A percentile compares a stretch with the other conserved stretches of the same genome.
phyloP scores from a whole-genome alignment of 768 basidiomycete species.

The Phaeolepiota aurea region DNA sequence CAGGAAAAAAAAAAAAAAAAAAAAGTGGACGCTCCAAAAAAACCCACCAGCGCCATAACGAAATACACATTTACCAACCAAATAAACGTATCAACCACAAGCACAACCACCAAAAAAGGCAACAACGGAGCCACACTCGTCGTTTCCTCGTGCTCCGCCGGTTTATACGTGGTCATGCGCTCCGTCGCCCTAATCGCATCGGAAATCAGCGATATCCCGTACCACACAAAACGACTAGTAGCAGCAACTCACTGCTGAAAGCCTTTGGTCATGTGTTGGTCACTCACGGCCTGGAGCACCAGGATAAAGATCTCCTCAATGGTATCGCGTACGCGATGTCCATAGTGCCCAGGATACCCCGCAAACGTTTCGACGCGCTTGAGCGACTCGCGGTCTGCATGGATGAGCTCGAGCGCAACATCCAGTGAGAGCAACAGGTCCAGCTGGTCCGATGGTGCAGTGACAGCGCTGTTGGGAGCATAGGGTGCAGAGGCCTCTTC shows the following conservation, averaged over 20 bases:
- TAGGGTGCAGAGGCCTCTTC: no score
- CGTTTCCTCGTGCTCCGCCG: slow-evolving; percentile 76
- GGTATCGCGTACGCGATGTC: slow-evolving; percentile 82
- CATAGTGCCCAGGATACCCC: slow-evolving; percentile 81
- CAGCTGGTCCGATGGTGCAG: slow-evolving; percentile 40
- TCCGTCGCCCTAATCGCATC: slow-evolving; percentile 59
- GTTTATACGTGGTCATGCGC: slow-evolving; percentile 85
- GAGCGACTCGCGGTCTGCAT: slow-evolving; percentile 83
- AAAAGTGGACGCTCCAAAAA: background rate
- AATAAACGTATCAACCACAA: slow-evolving; percentile 95
- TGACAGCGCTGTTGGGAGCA: no score
- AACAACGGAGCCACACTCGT: slow-evolving; percentile 85
- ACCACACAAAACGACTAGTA: slow-evolving; percentile 11
- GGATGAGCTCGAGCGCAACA: slow-evolving; percentile 84
- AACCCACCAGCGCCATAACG: slow-evolving; percentile 86
- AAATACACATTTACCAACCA: slow-evolving; percentile 98
- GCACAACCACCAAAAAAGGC: slow-evolving; percentile 96
- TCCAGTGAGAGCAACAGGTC: slow-evolving; percentile 91
- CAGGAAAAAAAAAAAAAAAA: slow-evolving; percentile 1
- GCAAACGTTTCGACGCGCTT: slow-evolving; percentile 91
- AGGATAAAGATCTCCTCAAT: slow-evolving; percentile 92
- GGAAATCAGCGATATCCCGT: slow-evolving; percentile 4
- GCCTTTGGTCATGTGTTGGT: slow-evolving; percentile 73
- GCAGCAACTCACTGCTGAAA: slow-evolving; percentile 56
- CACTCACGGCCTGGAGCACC: slow-evolving; percentile 67